These are phyloP conservation scores for Wickerhamia fluorescens DNA, from an alignment of 805 yeast genomes.

Conservation along the genomic window DNA sequence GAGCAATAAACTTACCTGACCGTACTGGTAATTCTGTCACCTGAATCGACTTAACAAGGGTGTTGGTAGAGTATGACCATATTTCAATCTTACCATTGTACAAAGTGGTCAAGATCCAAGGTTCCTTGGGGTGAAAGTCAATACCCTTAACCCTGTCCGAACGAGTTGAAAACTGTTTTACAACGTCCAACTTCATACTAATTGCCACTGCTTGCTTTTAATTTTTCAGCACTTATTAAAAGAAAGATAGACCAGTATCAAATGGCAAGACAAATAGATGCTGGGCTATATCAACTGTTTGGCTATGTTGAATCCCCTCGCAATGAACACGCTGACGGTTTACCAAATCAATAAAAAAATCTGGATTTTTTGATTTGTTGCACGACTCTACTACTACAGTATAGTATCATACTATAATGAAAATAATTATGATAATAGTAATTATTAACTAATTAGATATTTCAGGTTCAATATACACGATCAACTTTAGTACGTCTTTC, in stretches of 20 bases:
- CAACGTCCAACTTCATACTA: slow-evolving; percentile 35
- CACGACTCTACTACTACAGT: no score
- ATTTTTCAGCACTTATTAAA: no score
- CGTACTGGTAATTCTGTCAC: slow-evolving; percentile 96
- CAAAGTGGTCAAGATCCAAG: slow-evolving; percentile 90
- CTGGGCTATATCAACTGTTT: slow-evolving; percentile 3
- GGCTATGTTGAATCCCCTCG: slow-evolving; percentile 3
- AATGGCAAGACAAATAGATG: slow-evolving; percentile 1
- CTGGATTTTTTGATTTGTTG: no score
- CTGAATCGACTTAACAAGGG: slow-evolving; percentile 81
- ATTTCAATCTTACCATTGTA: slow-evolving; percentile 88
- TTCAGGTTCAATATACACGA: slow-evolving; percentile 21
- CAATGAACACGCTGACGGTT: slow-evolving; percentile 12
- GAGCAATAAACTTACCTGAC: slow-evolving; percentile 89
- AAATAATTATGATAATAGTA: no score
- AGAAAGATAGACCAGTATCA: slow-evolving; percentile 2
- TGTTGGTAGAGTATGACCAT: slow-evolving; percentile 86
- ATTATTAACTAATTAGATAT: neutral
- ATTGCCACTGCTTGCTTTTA: no score
- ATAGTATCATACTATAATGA: no score
- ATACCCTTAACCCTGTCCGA: slow-evolving; percentile 96
- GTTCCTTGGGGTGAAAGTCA: slow-evolving; percentile 97
- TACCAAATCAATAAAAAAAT: slow-evolving; percentile 3
- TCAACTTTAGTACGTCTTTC: slow-evolving; percentile 19
- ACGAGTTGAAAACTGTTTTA: slow-evolving; percentile 82